A percentile compares a stretch with the other conserved stretches of the same genome.
These are phyloP conservation scores for Oryza brachyantha DNA, from an alignment of 176 grass and related monocot genomes.

Conservation along the genomic window DNA sequence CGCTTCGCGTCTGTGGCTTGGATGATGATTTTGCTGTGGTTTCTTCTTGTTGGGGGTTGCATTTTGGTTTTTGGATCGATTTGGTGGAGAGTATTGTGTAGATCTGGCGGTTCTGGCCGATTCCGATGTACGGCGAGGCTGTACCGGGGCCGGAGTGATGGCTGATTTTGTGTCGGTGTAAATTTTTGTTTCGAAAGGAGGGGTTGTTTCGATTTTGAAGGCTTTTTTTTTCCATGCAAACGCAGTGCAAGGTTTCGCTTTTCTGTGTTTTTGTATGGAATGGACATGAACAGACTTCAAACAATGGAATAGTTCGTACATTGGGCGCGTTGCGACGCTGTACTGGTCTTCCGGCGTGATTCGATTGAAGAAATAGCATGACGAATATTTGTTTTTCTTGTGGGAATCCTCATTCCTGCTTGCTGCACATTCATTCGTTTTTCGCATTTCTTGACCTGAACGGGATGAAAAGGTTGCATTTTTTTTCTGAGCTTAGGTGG, in stretches of 20 bases:
- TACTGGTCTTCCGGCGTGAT: neutral
- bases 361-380: neutral
- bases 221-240: neutral
- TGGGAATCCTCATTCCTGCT: no score
- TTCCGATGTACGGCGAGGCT: neutral
- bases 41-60: neutral
- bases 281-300: neutral
- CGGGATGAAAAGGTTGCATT: neutral
- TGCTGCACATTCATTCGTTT: neutral
- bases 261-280: neutral
- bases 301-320: neutral
- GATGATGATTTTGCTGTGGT: neutral
- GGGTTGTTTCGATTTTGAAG: neutral
- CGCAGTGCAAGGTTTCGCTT: neutral
- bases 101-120: slow-evolving; percentile 25
- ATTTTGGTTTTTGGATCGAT: neutral
- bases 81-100: neutral
- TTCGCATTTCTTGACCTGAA: neutral
- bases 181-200: neutral
- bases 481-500: neutral
- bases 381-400: neutral
- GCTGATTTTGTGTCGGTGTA: neutral
- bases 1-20: no score
- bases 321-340: neutral
- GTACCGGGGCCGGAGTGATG: neutral